phyloP scores from a whole-genome alignment of 163 green algal species.

The Scenedesmus sp. region DNA sequence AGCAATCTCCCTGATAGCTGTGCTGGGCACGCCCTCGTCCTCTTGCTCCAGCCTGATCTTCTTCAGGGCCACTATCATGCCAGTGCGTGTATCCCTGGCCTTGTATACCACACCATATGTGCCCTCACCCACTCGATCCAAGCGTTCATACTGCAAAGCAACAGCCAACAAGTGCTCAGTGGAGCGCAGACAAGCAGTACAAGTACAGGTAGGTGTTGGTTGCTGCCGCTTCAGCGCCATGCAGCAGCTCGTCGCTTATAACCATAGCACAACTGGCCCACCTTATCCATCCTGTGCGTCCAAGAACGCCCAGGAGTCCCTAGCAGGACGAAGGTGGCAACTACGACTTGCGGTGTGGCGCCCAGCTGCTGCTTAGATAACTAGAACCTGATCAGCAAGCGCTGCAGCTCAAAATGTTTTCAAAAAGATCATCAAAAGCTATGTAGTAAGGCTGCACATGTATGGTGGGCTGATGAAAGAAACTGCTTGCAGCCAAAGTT shows the following conservation, averaged over 20 bases:
- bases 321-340: neutral
- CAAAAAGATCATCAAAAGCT: neutral
- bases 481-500: neutral
- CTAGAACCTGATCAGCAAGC: neutral
- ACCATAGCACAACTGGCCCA: neutral
- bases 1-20: conserved; percentile 74
- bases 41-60: conserved; percentile 97
- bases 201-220: neutral
- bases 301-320: neutral
- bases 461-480: neutral
- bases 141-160: conserved; percentile 71
- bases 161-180: neutral
- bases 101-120: conserved; percentile 91
- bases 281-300: neutral
- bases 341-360: neutral
- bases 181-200: neutral
- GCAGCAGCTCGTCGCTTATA: neutral
- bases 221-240: neutral
- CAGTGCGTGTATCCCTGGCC: conserved; percentile 72
- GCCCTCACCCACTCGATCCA: conserved; percentile 84
- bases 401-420: neutral
- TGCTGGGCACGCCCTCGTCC: conserved; percentile 88
- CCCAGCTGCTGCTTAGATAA: neutral
- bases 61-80: conserved; percentile 95
- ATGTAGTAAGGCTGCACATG: neutral